Evolutionary conservation across 805 yeast genomes (phyloP).

Genomic region (Saccharomycopsis sp.): DNA sequence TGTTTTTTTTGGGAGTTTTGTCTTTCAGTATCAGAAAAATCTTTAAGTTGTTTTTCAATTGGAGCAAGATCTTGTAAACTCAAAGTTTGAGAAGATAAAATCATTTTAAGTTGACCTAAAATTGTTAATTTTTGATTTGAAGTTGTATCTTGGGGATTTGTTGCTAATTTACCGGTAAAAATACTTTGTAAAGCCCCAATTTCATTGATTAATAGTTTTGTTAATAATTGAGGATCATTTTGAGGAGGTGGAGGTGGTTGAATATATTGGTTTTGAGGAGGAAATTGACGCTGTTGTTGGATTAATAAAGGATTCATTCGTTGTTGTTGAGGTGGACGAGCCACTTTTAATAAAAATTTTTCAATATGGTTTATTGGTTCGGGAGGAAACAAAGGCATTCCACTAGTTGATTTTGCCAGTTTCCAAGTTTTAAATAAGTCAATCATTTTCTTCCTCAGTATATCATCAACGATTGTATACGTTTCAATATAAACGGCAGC

Average conservation of each 20-base stretch:
- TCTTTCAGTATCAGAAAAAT: conserved; percentile 28
- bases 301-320: not conserved
- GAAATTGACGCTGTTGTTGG: not conserved
- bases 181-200: conserved; percentile 28
- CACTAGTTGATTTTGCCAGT: conserved; percentile 48
- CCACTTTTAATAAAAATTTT: conserved; percentile 44
- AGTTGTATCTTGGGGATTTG: conserved; percentile 24
- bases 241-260: not conserved
- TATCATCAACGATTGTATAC: conserved; percentile 69
- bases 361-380: conserved; percentile 67
- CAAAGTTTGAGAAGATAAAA: conserved; percentile 25
- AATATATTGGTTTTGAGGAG: not conserved
- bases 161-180: conserved; percentile 25
- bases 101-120: conserved; percentile 8
- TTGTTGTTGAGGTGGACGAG: conserved; percentile 15
- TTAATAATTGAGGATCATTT: conserved; percentile 12
- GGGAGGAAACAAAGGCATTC: conserved; percentile 59
- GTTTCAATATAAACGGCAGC: conserved; percentile 64
- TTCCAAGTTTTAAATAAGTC: conserved; percentile 87
- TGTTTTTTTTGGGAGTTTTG: not conserved
- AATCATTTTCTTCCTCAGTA: conserved; percentile 61
- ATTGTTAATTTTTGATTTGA: conserved; percentile 16
- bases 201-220: conserved; percentile 25
- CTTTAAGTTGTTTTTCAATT: conserved; percentile 29
- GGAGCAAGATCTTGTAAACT: conserved; percentile 28